phyloP scores from a whole-genome alignment of 805 yeast species.

The Citeromyces nyonsensis region DNA sequence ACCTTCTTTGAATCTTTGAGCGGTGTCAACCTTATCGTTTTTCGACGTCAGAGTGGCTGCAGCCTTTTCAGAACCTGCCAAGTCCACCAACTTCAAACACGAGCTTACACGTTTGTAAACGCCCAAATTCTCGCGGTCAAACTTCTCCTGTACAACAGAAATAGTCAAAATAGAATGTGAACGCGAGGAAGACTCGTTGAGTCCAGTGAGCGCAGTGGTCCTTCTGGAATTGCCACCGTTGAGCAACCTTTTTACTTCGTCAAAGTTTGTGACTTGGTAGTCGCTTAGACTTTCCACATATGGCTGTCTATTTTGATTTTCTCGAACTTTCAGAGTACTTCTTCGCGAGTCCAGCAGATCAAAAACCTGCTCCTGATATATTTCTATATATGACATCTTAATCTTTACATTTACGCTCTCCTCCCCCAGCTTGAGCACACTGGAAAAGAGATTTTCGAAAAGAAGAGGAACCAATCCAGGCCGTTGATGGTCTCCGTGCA shows the following conservation, averaged over 20 bases:
- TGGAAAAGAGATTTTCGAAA: slow-evolving; percentile 35
- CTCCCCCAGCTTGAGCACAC: slow-evolving; percentile 19
- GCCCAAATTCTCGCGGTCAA: slow-evolving; percentile 19
- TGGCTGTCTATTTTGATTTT: slow-evolving; percentile 45
- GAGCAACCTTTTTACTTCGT: slow-evolving; percentile 31
- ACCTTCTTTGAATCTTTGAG: slow-evolving; percentile 57
- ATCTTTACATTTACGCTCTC: slow-evolving; percentile 19
- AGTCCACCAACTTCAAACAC: slow-evolving; percentile 53
- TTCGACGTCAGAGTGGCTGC: slow-evolving; percentile 20
- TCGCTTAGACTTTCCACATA: slow-evolving; percentile 56
- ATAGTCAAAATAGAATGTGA: slow-evolving; percentile 72
- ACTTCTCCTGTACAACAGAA: slow-evolving; percentile 39
- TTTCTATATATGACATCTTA: slow-evolving; percentile 51
- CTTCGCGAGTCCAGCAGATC: slow-evolving; percentile 30
- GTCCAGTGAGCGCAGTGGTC: slow-evolving; percentile 56
- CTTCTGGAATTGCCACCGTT: slow-evolving; percentile 36
- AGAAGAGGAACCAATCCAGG: slow-evolving; percentile 57
- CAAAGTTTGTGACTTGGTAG: slow-evolving; percentile 26
- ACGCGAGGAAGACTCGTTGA: slow-evolving; percentile 62
- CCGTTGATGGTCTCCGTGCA: slow-evolving; percentile 38
- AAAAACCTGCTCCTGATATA: slow-evolving; percentile 63
- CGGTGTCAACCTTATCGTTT: slow-evolving; percentile 27
- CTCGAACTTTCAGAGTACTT: slow-evolving; percentile 37
- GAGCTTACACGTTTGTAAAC: slow-evolving; percentile 31
- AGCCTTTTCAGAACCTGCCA: slow-evolving; percentile 72